Conservation (phyloP, 2,329 filamentous ascomycete genomes). For the Aspergillus sp. region DNA sequence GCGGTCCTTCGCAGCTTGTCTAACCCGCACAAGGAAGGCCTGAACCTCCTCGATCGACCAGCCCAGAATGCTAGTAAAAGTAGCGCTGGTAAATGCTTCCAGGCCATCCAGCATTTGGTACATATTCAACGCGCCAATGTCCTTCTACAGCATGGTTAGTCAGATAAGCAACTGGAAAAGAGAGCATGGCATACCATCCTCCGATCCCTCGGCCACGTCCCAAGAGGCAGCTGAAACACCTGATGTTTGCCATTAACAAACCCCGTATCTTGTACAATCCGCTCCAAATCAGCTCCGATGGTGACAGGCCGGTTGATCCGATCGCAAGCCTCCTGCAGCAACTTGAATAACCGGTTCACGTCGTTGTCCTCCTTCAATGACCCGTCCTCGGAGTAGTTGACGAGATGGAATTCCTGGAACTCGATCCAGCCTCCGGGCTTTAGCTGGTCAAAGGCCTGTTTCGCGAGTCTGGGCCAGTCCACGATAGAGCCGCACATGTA, state of each 20-base stretch:
- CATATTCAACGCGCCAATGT: slow-evolving; percentile 8
- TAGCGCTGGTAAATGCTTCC: slow-evolving; percentile 2
- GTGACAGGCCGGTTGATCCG: slow-evolving; percentile 1
- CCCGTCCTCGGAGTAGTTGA: slow-evolving; percentile 8
- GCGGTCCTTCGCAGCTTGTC: neutral
- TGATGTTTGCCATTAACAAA: slow-evolving; percentile 7
- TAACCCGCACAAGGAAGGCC: slow-evolving; percentile 5
- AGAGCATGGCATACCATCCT: neutral
- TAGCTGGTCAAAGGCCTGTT: slow-evolving; percentile 4
- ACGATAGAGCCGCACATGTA: slow-evolving; percentile 12
- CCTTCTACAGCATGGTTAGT: neutral
- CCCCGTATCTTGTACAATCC: neutral
- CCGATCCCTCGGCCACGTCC: slow-evolving; percentile 5
- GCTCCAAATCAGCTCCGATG: neutral
- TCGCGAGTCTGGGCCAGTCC: slow-evolving; percentile 8
- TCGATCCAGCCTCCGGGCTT: slow-evolving; percentile 11
- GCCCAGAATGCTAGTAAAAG: slow-evolving; percentile 3
- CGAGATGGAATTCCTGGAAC: slow-evolving; percentile 10
- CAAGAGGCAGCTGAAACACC: slow-evolving; percentile 4
- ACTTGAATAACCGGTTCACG: neutral
- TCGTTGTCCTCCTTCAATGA: slow-evolving; percentile 1
- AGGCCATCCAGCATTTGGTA: slow-evolving; percentile 5
- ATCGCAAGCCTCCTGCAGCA: neutral
- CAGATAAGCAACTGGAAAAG: neutral
- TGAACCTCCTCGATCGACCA: slow-evolving; percentile 8